Base-by-base conservation (phyloP, 768 basidiomycete genomes). In the Kwoniella bestiolae region DNA sequence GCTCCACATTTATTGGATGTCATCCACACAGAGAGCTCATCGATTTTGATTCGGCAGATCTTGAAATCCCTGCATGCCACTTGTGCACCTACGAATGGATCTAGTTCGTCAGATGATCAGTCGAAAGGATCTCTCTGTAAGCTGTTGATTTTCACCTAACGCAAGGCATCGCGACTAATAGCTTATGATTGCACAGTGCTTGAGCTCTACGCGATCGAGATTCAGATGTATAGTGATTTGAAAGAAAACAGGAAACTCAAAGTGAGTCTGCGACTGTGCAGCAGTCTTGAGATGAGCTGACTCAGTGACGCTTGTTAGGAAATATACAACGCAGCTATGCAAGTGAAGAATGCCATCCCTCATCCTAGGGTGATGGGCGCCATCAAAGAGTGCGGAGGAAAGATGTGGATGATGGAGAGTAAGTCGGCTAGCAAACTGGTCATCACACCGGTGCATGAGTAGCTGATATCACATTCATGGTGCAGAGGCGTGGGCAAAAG, bases 361-460 rank as follows among this genome's bases (percentile, higher is more conserved):
- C 96, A 98, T 83, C 96, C 96, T 9, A 87, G 93, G 31, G 97
- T 98, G 76, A 94, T 97, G 90, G 96, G 95, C 46, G 92, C 98
- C 56, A 98, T 99, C 83, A 92, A 94, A 78, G 96, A 99, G 81
- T 98, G 95, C 71, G 96, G 96, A 16, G 96, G 96, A 2, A 99
- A 99, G 83, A 99, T 99, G 96, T 98, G 96, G 94, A 98, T 99
- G 96, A 93, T 92, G 64, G 96, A 98, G 85, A 91, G 95, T 90
- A 81, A 75, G 88, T 76, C 23, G 35, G 32, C 12, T 46, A 26
- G 0, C 26, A 47, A 4, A 23, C 49, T 11, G 12, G 11, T 4
- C 23, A 46, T 7, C 2, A 18, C 34, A 23, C 5, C 3, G 31
- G 9, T 7, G 21, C 5, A 23, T 25, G 2, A 14, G 26, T 28